Base-by-base conservation (phyloP, 257 asterid genomes). In the Petunia axillaris region DNA sequence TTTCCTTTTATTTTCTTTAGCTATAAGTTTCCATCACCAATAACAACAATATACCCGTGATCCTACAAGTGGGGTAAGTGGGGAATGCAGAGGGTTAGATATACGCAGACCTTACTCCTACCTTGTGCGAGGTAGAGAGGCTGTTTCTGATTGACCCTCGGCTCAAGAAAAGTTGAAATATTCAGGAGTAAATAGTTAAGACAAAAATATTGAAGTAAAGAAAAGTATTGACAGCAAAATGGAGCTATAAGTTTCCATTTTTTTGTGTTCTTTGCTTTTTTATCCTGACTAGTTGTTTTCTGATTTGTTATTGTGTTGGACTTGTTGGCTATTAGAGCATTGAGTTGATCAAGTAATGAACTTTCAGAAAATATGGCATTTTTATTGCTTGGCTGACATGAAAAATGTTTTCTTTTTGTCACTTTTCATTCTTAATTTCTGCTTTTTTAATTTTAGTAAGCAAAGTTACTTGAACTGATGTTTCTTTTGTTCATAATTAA, bases 281-380 rank as follows among this genome's bases (percentile, higher is more conserved):
- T 15, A n/a, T 66, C 1, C 10, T 5, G 40, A 65, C 2, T 65
- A 14, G 7, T 65, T 50, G 1, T 44, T 70, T 68, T 10, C 25
- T 71, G 60, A 35, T 48, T 0, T 25, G 5, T 35, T 71, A 5
- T 0, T 65, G 6, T 65, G 74, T 67, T 67, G 50, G 13, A 66
- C 44, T 67, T n/a, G 54, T 67, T 67, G n/a, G 54, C 41, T n/a
- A 44, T 8, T 44, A n/a, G 76, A 15, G 3, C 15, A 43, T 43
- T 67, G 75, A 38, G 75, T 67, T 67, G 73, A 64, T 63, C 4
- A 46, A 37, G n/a, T n/a, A 25, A 59, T 76, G 67, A 6, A 55
- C 9, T 40, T 15, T 55, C 38, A 59, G 73, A 59, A 60, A 25
- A 2, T 5, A 10, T 25, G 59, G 0, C 37, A 65, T 78, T 64